Base-by-base conservation (phyloP, 192 early-diverging fungal species). In the Gamsiella multidivaricata region DNA sequence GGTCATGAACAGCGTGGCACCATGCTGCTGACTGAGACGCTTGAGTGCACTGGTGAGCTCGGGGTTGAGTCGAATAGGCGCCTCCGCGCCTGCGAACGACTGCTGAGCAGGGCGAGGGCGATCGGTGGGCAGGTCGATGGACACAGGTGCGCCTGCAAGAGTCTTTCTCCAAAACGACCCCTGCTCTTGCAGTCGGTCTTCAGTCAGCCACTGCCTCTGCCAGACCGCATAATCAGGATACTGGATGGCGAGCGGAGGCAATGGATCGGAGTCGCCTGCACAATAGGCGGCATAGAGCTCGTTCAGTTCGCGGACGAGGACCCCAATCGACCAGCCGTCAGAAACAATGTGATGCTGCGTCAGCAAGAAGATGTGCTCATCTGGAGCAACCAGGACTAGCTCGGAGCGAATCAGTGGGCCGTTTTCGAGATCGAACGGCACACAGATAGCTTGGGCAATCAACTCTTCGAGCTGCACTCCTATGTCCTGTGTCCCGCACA, bases 141-240 rank as follows among this genome's bases (percentile, higher is more conserved):
- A 18, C 31, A 55, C 54, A 20, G 54, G 54, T 12, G 54, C 28
- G 32, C 22, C 32, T n/a, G 54, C 54, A 34, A 55, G 32, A 34
- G 54, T 36, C 3, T 28, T 36, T 7, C 33, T 9, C 54, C 54
- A 55, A 33, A 11, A 55, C 3, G 3, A 3, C 4, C 54, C 36
- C 4, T 55, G 54, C 2, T 17, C 11, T 18, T 55, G 2, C 15
- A 55, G 54, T 5, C 18, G 29, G 36, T 55, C 54, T 3, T 33
- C 54, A 15, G 54, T 34, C 17, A 55, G 54, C 54, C 54, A 55
- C 3, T 32, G 2, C 6, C 10, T 32, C 22, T 55, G 54, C 54
- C 54, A 55, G 11, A 33, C 54, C 12, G 54, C 54, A 36, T 55
- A 55, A 36, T 55, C 54, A 1, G 54, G 54, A 36, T 55, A 55